Evolutionary conservation across 2,329 filamentous ascomycete species (phyloP).

Genomic region (Colletotrichum sidae): DNA sequence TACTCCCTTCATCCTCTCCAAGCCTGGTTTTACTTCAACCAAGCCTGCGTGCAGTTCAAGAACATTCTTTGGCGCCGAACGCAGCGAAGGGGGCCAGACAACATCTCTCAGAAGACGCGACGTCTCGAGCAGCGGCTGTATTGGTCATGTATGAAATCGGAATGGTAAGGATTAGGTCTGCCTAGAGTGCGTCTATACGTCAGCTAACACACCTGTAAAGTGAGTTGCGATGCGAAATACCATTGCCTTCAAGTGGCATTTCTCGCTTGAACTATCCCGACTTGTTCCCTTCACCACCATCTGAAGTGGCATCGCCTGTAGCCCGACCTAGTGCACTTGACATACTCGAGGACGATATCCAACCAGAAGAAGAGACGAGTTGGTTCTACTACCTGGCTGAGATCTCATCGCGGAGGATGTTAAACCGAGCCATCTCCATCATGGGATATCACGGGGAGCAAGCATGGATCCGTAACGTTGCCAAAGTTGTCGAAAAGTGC

Average conservation of each 20-base stretch:
- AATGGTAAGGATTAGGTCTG: conserved; percentile 39
- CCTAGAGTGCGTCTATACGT: background rate
- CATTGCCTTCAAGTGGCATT: conserved; percentile 35
- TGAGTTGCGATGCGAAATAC: conserved; percentile 37
- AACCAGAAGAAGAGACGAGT: conserved; percentile 41
- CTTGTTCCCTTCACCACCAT: conserved; percentile 44
- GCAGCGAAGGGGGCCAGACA: background rate
- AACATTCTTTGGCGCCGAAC: conserved; percentile 34
- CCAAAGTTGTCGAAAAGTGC: conserved; percentile 38
- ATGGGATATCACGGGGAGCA: conserved; percentile 36
- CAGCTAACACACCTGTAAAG: background rate
- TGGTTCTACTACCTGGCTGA: conserved; percentile 48
- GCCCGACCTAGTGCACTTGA: conserved; percentile 4
- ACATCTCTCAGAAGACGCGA: conserved; percentile 19
- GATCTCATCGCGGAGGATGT: conserved; percentile 44
- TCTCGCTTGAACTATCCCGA: conserved; percentile 44
- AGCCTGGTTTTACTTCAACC: conserved; percentile 46
- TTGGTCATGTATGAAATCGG: conserved; percentile 49
- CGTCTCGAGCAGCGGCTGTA: conserved; percentile 45
- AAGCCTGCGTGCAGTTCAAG: conserved; percentile 43
- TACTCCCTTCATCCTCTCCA: conserved; percentile 46
- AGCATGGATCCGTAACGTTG: conserved; percentile 39
- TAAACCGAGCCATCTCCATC: conserved; percentile 26
- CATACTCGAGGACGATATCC: conserved; percentile 30
- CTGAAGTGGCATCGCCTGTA: conserved; percentile 27